Evolutionary conservation across 2,329 filamentous ascomycete genomes (phyloP).

Genomic region (Alternaria tenuissima): DNA sequence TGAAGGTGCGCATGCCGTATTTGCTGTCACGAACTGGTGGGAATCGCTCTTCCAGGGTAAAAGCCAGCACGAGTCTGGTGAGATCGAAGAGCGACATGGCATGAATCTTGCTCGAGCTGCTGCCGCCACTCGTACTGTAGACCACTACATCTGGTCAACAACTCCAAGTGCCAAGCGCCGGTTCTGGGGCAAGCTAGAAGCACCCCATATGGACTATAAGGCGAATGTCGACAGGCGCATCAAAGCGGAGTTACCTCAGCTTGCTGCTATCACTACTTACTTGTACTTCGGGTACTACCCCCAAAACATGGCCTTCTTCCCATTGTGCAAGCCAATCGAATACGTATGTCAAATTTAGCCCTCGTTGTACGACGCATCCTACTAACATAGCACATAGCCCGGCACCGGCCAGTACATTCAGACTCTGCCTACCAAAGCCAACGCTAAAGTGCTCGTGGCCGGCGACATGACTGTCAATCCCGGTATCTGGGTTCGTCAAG

Average conservation of each 20-base stretch:
- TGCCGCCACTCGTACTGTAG: slow-evolving; percentile 45
- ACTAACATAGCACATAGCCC: not conserved
- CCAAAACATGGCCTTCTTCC: slow-evolving; percentile 42
- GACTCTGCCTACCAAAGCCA: slow-evolving; percentile 33
- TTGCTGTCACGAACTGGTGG: slow-evolving; percentile 55
- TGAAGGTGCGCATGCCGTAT: slow-evolving; percentile 42
- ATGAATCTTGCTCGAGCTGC: slow-evolving; percentile 57
- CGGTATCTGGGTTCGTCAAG: slow-evolving; percentile 42
- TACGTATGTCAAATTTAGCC: slow-evolving; percentile 20
- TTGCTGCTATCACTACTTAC: slow-evolving; percentile 40
- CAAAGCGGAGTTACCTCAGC: slow-evolving; percentile 40
- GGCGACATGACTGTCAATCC: slow-evolving; percentile 40
- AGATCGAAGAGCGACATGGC: slow-evolving; percentile 52
- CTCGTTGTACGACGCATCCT: too few relatives aligned
- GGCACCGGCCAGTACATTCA: slow-evolving; percentile 34
- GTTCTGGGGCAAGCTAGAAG: slow-evolving; percentile 42
- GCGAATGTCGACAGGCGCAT: slow-evolving; percentile 54
- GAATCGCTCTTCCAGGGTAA: slow-evolving; percentile 43
- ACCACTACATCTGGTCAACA: slow-evolving; percentile 59
- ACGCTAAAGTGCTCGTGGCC: slow-evolving; percentile 33
- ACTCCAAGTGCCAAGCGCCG: slow-evolving; percentile 49
- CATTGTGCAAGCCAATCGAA: slow-evolving; percentile 34
- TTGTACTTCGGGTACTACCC: slow-evolving; percentile 43
- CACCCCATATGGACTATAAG: slow-evolving; percentile 58
- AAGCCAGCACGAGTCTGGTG: slow-evolving; percentile 43